Evolutionary conservation across 345 rosid genomes (phyloP).

Genomic region (Arabis hirsuta): DNA sequence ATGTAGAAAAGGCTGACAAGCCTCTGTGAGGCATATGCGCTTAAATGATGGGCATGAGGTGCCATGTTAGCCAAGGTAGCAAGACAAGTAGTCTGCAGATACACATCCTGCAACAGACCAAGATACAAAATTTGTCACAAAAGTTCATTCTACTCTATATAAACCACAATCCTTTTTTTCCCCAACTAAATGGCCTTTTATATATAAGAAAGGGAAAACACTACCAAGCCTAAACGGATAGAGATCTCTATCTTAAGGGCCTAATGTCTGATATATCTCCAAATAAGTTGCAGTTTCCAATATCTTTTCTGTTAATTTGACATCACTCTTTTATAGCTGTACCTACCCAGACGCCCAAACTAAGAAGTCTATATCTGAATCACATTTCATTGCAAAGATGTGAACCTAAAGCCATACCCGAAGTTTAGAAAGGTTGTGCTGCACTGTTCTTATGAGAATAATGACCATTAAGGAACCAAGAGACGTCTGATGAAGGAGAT

Average conservation of each 20-base stretch:
- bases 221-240: conserved; percentile 8
- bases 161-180: conserved; percentile 15
- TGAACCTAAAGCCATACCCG: conserved; percentile 66
- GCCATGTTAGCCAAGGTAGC: conserved; percentile 99
- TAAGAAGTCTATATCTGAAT: conserved; percentile 7
- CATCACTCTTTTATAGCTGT: conserved; percentile 5
- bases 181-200: conserved; percentile 17
- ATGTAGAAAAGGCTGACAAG: conserved; percentile 95
- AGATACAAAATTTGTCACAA: conserved; percentile 18
- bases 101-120: conserved; percentile 75
- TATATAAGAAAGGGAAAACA: neutral
- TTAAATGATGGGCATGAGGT: conserved; percentile 92
- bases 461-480: conserved; percentile 95
- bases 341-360: conserved; percentile 27
- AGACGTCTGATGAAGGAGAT: conserved; percentile 91
- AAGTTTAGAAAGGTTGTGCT: conserved; percentile 90
- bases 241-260: conserved; percentile 3
- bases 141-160: neutral
- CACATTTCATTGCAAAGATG: conserved; percentile 10
- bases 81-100: conserved; percentile 94
- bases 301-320: conserved; percentile 5
- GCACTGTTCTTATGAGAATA: conserved; percentile 92
- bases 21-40: conserved; percentile 98
- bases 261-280: conserved; percentile 19
- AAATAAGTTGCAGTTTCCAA: conserved; percentile 1